These are phyloP conservation scores for Coleophoma crateriformis DNA, from an alignment of 2,329 filamentous ascomycete species.

Conservation along the genomic window DNA sequence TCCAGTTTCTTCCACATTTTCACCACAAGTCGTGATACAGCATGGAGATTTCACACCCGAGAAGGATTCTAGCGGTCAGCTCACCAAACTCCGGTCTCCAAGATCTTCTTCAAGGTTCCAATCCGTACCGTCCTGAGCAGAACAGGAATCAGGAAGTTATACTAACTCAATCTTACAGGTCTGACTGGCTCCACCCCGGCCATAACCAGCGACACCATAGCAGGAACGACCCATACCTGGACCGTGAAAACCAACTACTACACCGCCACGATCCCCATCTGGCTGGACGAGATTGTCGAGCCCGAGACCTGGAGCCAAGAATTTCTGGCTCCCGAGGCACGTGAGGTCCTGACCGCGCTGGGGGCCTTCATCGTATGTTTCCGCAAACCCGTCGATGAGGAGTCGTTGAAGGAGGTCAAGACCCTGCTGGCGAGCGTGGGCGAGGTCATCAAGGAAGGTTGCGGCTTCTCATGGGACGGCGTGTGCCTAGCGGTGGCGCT, in stretches of 20 bases:
- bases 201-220: conserved; percentile 32
- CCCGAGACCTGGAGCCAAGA: conserved; percentile 43
- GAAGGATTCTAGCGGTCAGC: conserved; percentile 51
- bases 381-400: conserved; percentile 29
- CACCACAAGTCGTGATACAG: not conserved
- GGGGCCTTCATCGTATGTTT: conserved; percentile 55
- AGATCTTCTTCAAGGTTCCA: conserved; percentile 48
- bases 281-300: conserved; percentile 55
- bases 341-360: conserved; percentile 55
- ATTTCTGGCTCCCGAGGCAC: conserved; percentile 55
- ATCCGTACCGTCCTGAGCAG: not conserved
- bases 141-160: conserved; percentile 3
- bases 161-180: conserved; percentile 31
- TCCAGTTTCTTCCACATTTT: too few relatives aligned
- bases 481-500: conserved; percentile 55
- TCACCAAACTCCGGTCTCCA: conserved; percentile 35
- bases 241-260: conserved; percentile 56
- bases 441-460: conserved; percentile 47
- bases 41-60: conserved; percentile 40
- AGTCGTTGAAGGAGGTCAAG: conserved; percentile 17
- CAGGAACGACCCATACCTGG: conserved; percentile 54
- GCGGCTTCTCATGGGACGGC: conserved; percentile 60
- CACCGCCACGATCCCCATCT: conserved; percentile 53
- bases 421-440: conserved; percentile 47
- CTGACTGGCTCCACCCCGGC: conserved; percentile 40